Conservation (phyloP, 768 basidiomycete genomes). For the Tricholoma terreum region DNA sequence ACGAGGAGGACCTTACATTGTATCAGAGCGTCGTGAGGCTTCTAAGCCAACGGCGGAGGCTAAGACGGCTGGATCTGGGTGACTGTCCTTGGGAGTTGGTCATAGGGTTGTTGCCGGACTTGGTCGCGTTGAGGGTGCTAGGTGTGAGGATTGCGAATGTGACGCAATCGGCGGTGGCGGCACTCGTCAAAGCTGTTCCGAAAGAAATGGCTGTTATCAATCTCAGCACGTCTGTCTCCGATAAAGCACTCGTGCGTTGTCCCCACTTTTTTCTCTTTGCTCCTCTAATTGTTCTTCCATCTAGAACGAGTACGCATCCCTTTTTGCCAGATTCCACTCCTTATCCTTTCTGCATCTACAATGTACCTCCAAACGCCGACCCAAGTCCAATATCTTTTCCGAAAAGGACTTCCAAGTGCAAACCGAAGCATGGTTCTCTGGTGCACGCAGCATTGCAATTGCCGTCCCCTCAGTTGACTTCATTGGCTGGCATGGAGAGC, state of each 20-base stretch:
- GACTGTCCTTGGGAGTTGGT: conserved; percentile 66
- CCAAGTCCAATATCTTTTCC: conserved; percentile 53
- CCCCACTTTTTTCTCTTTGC: background rate
- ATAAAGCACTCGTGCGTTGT: conserved; percentile 45
- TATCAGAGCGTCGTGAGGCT: conserved; percentile 57
- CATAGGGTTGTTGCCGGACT: conserved; percentile 45
- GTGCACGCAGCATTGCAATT: conserved; percentile 48
- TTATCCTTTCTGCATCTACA: conserved; percentile 63
- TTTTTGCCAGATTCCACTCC: conserved; percentile 44
- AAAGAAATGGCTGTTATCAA: conserved; percentile 51
- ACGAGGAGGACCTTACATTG: conserved; percentile 51
- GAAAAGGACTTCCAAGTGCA: conserved; percentile 59
- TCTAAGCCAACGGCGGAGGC: conserved; percentile 42
- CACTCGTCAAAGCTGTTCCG: conserved; percentile 42
- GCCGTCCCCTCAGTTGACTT: conserved; percentile 56
- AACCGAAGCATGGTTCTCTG: conserved; percentile 53
- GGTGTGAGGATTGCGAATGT: conserved; percentile 56
- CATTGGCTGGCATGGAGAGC: conserved; percentile 71
- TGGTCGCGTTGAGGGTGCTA: conserved; percentile 51
- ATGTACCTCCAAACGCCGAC: conserved; percentile 42
- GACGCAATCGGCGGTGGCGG: conserved; percentile 31
- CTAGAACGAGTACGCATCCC: conserved; percentile 52
- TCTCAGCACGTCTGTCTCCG: conserved; percentile 48
- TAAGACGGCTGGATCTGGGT: conserved; percentile 60
- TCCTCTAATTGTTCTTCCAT: background rate